Conservation (phyloP, 495 filamentous ascomycete genomes). For the Xylaria cubensis region DNA sequence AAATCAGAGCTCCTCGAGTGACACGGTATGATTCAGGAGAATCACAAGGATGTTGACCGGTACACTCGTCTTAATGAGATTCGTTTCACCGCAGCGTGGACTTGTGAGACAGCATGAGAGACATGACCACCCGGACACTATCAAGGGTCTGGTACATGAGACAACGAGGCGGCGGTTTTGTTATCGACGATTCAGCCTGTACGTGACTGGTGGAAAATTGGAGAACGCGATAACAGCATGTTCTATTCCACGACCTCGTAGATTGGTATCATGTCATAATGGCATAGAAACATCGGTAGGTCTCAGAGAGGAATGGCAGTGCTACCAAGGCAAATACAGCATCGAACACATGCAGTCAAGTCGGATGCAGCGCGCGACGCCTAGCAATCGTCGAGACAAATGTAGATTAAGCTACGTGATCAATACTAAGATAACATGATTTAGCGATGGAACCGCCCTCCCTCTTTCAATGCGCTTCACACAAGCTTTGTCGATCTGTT, state of each 20-base stretch:
- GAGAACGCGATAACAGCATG: not conserved
- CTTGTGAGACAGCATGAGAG: slow-evolving; percentile 13
- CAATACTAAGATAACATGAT: not conserved
- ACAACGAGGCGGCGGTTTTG: not conserved
- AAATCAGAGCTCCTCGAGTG: not conserved
- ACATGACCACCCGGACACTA: slow-evolving; percentile 8
- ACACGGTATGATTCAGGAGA: not conserved
- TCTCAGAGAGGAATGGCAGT: not conserved
- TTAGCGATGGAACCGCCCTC: not conserved
- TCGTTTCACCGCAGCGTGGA: slow-evolving; percentile 7
- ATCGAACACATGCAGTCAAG: not conserved
- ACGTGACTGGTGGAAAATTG: not conserved
- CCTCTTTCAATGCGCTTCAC: not conserved
- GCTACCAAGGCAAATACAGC: not conserved
- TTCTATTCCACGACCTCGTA: not conserved
- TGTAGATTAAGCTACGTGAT: not conserved
- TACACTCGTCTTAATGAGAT: not conserved
- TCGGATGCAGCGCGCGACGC: not conserved
- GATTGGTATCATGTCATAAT: not conserved
- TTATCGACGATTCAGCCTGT: not conserved
- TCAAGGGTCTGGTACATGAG: slow-evolving; percentile 5
- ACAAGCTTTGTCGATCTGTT: slow-evolving; percentile 4
- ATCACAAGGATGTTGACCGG: not conserved
- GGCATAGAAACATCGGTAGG: slow-evolving; percentile 4
- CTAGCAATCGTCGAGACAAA: not conserved